These are phyloP conservation scores for Apophysomyces elegans DNA, from an alignment of 371 early-diverging fungal species.

Conservation along the genomic window DNA sequence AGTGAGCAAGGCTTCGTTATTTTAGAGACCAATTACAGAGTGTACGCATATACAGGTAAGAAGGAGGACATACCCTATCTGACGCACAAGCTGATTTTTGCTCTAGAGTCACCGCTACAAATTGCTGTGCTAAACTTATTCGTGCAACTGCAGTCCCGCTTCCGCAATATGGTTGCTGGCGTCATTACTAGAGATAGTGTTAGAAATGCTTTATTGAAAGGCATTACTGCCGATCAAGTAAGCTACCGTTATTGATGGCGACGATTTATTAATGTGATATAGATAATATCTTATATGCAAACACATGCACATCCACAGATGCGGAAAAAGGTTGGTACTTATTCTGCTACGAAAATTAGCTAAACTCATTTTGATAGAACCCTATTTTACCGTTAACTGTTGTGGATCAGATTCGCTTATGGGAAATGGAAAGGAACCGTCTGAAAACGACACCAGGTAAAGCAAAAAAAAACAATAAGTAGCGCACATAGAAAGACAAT, in stretches of 20 bases:
- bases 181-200: slow-evolving; percentile 93
- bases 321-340: slow-evolving; percentile 62
- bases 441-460: slow-evolving; percentile 62
- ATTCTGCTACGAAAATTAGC: background rate
- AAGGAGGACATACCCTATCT: background rate
- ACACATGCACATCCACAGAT: slow-evolving; percentile 95
- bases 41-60: slow-evolving; percentile 95
- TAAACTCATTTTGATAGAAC: slow-evolving; percentile 29
- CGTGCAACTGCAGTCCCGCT: slow-evolving; percentile 81
- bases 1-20: slow-evolving; percentile 79
- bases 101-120: slow-evolving; percentile 88
- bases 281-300: slow-evolving; percentile 88
- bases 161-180: slow-evolving; percentile 96
- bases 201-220: slow-evolving; percentile 85
- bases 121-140: slow-evolving; percentile 97
- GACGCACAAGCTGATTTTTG: background rate
- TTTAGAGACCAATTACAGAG: slow-evolving; percentile 90
- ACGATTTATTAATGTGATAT: slow-evolving; percentile 1
- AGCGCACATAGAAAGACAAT: background rate
- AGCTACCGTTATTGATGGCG: background rate
- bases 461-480: background rate
- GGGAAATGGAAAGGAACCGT: slow-evolving; percentile 97
- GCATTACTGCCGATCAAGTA: slow-evolving; percentile 97
- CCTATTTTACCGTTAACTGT: slow-evolving; percentile 94
- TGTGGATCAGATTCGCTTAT: slow-evolving; percentile 95